These are phyloP conservation scores for Taiozyma sp. DNA, from an alignment of 1,139 yeast genomes.

Conservation along the genomic window DNA sequence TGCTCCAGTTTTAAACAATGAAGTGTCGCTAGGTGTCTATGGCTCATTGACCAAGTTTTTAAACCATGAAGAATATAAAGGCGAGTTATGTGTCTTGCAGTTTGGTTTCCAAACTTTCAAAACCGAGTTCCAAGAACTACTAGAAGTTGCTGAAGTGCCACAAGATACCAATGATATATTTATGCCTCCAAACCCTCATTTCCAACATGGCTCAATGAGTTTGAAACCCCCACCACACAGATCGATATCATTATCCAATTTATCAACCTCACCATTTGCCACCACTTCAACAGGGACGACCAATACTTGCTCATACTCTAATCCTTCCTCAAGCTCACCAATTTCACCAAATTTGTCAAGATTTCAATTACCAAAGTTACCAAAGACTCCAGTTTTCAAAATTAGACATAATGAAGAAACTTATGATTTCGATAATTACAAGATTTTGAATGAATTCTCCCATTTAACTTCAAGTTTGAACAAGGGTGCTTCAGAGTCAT, in stretches of 20 bases:
- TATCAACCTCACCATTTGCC: constrained; percentile 10
- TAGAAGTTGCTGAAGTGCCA: constrained; percentile 4
- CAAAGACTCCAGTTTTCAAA: constrained; percentile 30
- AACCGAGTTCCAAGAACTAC: constrained; percentile 22
- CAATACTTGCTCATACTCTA: constrained; percentile 2
- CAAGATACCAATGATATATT: background rate
- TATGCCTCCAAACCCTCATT: constrained; percentile 4
- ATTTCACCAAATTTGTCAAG: constrained; percentile 32
- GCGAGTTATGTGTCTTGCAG: constrained; percentile 32
- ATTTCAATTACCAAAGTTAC: constrained; percentile 30
- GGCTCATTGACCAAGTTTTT: constrained; percentile 46
- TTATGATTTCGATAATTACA: constrained; percentile 28
- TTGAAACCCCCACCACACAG: constrained; percentile 12
- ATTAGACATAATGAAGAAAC: constrained; percentile 41
- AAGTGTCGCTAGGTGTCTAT: constrained; percentile 35
- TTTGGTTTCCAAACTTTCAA: constrained; percentile 32
- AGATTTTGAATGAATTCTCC: constrained; percentile 24
- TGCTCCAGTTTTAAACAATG: constrained; percentile 20
- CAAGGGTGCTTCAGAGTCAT: constrained; percentile 11
- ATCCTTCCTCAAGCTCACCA: constrained; percentile 10
- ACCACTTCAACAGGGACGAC: constrained; percentile 1
- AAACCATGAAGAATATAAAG: constrained; percentile 28
- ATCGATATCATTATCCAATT: constrained; percentile 16
- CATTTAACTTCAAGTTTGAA: constrained; percentile 12
- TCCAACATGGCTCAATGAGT: background rate